Evolutionary conservation across 306 rosid species (phyloP), one percentile per base, ranked within the genome.

Genomic region (Castanea sativa): DNA sequence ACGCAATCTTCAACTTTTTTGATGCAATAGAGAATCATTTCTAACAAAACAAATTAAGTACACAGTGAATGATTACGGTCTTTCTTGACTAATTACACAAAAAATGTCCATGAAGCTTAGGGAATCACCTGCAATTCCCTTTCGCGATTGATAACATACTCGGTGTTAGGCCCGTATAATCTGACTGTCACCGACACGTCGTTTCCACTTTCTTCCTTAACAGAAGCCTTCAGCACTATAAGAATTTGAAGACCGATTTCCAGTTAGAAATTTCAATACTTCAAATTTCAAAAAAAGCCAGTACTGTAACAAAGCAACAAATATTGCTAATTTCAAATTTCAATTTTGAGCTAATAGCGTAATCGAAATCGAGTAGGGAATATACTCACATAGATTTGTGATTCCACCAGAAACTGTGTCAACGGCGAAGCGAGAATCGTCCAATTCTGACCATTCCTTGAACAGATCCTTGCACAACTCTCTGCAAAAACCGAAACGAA

Each of bases 81-180:
- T 49, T 77, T 76, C 71, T 41, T 53, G 15, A 38, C 21, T 59
- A 11, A 23, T 41, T 8, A 27, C 4, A 30, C 23, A 20, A 20
- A 45, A 45, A 38, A 61, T 56, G 73, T 71, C 58, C 3, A 80
- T 2, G 55, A 52, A 76, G 30, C 53, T 55, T n/a, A 32, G 82
- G 21, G 56, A 72, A 76, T 58, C 75, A 94, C 99, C 99, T 87
- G 93, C 81, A 95, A 84, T 86, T 95, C 99, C 23, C 97, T 87
- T 55, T 85, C 88, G 56, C 99, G 94, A 75, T 95, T 88, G 25
- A 95, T 91, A 27, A 94, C 92, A 81, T 86, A 82, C 56, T 93
- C 99, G 0, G 99, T 95, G 88, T 95, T 91, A 1, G 98, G 98
- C 55, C 98, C 99, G 80, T 88, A 95, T 76, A 95, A 78, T 82